Percentiles rank a stretch among this genome's conserved stretches.
phyloP scores from a whole-genome alignment of 1,139 yeast genomes.

The Diutina ranongensis region DNA sequence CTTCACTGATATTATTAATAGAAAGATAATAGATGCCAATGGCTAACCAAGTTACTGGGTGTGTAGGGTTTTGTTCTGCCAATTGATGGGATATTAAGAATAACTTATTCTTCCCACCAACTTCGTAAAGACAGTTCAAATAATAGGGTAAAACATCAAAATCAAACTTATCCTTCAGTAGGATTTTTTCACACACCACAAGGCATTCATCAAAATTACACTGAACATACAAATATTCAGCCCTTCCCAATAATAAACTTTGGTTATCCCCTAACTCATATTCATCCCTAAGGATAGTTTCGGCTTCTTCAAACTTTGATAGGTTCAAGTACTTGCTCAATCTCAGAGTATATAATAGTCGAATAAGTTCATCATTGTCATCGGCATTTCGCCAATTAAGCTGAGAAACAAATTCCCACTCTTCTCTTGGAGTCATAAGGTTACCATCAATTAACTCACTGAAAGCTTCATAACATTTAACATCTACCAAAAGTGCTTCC shows the following conservation, averaged over 20 bases:
- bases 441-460: slow-evolving; percentile 65
- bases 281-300: slow-evolving; percentile 53
- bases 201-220: slow-evolving; percentile 75
- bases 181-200: slow-evolving; percentile 54
- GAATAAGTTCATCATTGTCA: slow-evolving; percentile 71
- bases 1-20: slow-evolving; percentile 65
- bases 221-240: slow-evolving; percentile 64
- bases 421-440: slow-evolving; percentile 74
- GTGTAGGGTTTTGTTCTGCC: slow-evolving; percentile 76
- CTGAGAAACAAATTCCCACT: slow-evolving; percentile 65
- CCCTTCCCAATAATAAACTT: slow-evolving; percentile 59
- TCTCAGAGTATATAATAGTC: slow-evolving; percentile 62
- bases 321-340: slow-evolving; percentile 64
- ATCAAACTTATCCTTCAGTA: slow-evolving; percentile 59
- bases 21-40: slow-evolving; percentile 85
- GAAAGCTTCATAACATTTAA: slow-evolving; percentile 89
- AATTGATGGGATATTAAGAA: slow-evolving; percentile 76
- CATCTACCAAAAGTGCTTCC: slow-evolving; percentile 82
- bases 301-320: slow-evolving; percentile 53
- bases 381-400: slow-evolving; percentile 68
- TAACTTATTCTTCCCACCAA: slow-evolving; percentile 72
- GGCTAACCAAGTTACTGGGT: slow-evolving; percentile 84
- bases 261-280: slow-evolving; percentile 57
- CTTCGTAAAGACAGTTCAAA: slow-evolving; percentile 74
- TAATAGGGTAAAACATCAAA: slow-evolving; percentile 69